These are phyloP conservation scores for Emiliania huxleyi DNA, from an alignment of 78 protist species.

Conservation along the genomic window DNA sequence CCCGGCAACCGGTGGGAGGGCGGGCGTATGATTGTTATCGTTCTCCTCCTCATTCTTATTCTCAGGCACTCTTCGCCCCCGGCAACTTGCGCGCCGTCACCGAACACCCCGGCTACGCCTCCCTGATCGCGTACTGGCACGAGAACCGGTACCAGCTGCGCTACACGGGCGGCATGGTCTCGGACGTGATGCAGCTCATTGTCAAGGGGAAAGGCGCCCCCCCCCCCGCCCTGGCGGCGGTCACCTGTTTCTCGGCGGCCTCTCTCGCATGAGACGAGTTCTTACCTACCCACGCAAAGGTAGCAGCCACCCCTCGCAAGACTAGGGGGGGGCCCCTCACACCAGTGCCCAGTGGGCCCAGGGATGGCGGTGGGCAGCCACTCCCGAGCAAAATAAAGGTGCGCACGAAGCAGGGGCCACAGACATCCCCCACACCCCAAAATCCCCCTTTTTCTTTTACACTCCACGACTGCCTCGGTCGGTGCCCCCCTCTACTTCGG, in stretches of 20 bases:
- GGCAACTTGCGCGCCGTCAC: conserved; percentile 35
- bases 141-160: conserved; percentile 23
- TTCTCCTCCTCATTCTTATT: background rate
- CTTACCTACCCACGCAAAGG: too few species aligned
- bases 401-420: too few species aligned
- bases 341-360: too few species aligned
- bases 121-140: background rate
- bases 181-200: conserved; percentile 20
- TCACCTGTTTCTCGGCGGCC: background rate
- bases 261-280: too few species aligned
- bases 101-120: background rate
- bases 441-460: too few species aligned
- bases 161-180: conserved; percentile 35
- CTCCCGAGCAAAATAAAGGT: too few species aligned
- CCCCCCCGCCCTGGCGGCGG: background rate
- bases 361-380: too few species aligned
- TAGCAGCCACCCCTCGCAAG: too few species aligned
- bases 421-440: too few species aligned
- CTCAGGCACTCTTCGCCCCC: background rate
- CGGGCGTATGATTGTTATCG: background rate
- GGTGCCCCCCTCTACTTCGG: too few species aligned
- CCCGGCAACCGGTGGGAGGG: background rate
- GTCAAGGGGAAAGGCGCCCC: conserved; percentile 17
- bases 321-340: too few species aligned
- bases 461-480: too few species aligned